Evolutionary conservation across 2,329 filamentous ascomycete genomes (phyloP).

Genomic region (Fusarium scirpi): DNA sequence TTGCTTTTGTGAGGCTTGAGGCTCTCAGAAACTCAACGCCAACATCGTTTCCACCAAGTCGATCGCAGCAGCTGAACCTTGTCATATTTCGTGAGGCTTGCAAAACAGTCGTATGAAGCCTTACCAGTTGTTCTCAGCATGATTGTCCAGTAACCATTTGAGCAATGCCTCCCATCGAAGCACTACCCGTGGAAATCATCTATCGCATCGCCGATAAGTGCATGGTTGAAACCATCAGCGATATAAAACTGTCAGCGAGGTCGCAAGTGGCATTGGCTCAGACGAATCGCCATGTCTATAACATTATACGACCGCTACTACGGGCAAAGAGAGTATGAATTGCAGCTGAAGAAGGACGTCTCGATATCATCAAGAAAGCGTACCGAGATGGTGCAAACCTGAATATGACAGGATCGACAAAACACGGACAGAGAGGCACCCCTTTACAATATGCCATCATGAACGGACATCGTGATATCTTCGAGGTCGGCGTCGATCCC

Average conservation of each 20-base stretch:
- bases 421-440: not conserved
- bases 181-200: not conserved
- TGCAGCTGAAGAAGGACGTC: conserved; percentile 11
- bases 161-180: conserved; percentile 9
- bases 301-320: conserved; percentile 14
- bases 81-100: not conserved
- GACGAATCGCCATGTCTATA: conserved; percentile 16
- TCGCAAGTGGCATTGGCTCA: conserved; percentile 1
- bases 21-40: not conserved
- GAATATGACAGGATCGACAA: conserved; percentile 5
- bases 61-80: not conserved
- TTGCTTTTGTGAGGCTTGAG: not conserved
- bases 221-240: not conserved
- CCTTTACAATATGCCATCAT: conserved; percentile 24
- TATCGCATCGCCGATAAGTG: not conserved
- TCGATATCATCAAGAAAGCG: conserved; percentile 21
- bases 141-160: not conserved
- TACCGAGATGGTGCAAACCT: conserved; percentile 10
- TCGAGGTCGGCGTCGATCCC: conserved; percentile 15
- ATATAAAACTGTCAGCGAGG: not conserved
- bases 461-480: conserved; percentile 18
- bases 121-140: not conserved
- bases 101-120: not conserved
- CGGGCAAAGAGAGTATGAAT: conserved; percentile 13
- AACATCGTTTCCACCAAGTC: not conserved